A percentile compares a stretch with the other conserved stretches of the same genome.
These are phyloP conservation scores for Atalantia buxifolia DNA, from an alignment of 345 rosid species.

Conservation along the genomic window DNA sequence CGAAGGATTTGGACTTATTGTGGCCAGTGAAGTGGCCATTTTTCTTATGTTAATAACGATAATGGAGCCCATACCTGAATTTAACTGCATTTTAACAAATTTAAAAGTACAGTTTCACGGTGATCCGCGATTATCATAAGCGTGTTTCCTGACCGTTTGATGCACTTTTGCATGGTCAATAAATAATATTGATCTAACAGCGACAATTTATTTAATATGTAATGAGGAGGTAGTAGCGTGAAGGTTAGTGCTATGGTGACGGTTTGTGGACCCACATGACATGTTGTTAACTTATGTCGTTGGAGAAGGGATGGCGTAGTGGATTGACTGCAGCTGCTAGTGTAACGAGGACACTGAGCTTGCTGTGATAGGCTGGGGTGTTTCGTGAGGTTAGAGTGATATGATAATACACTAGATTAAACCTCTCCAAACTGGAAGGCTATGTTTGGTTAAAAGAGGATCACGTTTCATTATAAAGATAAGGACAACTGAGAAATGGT, in stretches of 20 bases:
- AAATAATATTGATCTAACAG: neutral
- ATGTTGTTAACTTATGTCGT: neutral
- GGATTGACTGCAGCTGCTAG: neutral
- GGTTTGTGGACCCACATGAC: neutral
- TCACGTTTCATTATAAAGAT: no score
- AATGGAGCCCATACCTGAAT: no score
- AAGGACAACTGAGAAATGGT: neutral
- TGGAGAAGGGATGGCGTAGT: neutral
- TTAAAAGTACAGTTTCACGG: neutral
- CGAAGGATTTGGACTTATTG: neutral
- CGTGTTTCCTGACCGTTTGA: neutral
- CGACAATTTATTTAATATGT: neutral
- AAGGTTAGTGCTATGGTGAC: neutral
- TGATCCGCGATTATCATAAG: neutral
- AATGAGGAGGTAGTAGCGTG: neutral
- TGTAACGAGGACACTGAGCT: neutral
- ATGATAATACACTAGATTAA: neutral
- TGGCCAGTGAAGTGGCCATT: neutral
- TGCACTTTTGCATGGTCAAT: neutral
- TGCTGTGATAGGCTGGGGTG: neutral
- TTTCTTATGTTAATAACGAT: no score
- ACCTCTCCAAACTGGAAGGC: neutral
- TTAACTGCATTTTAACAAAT: no score
- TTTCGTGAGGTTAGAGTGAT: neutral
- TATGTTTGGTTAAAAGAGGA: neutral